These are phyloP conservation scores for Ceratobasidium sp. DNA, from an alignment of 1,284 basidiomycete genomes.

Conservation along the genomic window DNA sequence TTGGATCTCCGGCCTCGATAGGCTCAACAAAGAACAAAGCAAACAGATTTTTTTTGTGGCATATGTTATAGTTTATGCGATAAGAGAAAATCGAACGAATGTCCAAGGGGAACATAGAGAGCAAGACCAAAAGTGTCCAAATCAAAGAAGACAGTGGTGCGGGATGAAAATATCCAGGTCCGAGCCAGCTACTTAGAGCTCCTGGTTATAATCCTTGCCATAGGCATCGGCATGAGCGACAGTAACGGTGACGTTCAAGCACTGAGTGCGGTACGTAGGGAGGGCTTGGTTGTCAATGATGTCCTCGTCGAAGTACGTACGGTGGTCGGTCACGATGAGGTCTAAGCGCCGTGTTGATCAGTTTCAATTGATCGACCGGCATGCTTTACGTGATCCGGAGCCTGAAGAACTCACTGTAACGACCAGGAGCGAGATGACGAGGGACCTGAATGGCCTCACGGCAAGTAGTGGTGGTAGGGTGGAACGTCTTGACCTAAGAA, in stretches of 20 bases:
- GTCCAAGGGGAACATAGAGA: no score
- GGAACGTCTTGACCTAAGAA: constrained; percentile 37
- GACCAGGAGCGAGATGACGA: constrained; percentile 9
- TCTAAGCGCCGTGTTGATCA: constrained; percentile 15
- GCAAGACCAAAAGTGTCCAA: no score
- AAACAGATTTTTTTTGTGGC: no score
- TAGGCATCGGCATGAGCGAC: constrained; percentile 36
- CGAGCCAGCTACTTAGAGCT: constrained; percentile 18
- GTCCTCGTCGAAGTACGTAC: constrained; percentile 38
- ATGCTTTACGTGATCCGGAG: not conserved
- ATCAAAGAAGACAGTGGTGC: no score
- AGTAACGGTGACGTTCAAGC: constrained; percentile 39
- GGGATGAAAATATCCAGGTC: no score
- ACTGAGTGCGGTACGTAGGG: constrained; percentile 37
- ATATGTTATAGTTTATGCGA: no score
- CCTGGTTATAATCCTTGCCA: constrained; percentile 10
- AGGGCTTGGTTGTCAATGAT: constrained; percentile 31
- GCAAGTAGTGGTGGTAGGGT: constrained; percentile 28
- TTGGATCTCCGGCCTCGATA: no score
- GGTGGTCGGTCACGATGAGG: constrained; percentile 35
- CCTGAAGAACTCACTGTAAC: constrained; percentile 28
- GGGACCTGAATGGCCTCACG: constrained; percentile 23
- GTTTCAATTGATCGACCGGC: not conserved
- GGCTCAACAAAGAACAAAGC: no score
- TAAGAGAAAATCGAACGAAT: no score